These are phyloP conservation scores for Beauveria caledonica DNA, from an alignment of 2,329 filamentous ascomycete species.

Conservation along the genomic window DNA sequence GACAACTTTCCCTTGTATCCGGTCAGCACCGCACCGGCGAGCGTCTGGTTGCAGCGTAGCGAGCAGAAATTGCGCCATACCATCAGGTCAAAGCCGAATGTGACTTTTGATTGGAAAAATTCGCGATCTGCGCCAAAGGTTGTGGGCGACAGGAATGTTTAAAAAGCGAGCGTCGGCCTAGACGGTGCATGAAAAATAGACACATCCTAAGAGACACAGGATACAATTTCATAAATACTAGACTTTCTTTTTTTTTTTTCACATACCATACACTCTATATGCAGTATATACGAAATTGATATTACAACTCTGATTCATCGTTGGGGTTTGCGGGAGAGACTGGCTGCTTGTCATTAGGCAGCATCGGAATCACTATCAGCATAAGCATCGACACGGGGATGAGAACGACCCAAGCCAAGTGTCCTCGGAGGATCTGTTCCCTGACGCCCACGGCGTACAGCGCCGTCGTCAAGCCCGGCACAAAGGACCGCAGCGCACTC, in stretches of 20 bases:
- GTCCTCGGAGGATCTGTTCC: constrained; percentile 52
- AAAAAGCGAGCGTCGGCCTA: neutral
- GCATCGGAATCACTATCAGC: constrained; percentile 17
- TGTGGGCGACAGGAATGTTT: constrained; percentile 2
- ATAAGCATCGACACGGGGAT: constrained; percentile 24
- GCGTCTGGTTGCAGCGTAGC: constrained; percentile 32
- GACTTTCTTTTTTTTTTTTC: neutral
- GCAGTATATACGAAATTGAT: neutral
- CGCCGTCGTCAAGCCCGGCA: constrained; percentile 57
- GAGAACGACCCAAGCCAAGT: constrained; percentile 34
- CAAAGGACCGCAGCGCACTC: constrained; percentile 55
- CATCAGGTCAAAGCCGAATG: constrained; percentile 33
- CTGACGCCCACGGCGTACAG: constrained; percentile 61
- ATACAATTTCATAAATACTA: neutral
- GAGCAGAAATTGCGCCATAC: constrained; percentile 30
- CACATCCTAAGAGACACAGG: neutral
- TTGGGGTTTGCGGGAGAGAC: neutral
- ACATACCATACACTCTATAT: neutral
- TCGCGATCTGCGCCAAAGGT: constrained; percentile 7
- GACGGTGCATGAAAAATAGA: neutral
- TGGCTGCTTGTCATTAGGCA: constrained; percentile 20
- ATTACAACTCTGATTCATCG: neutral
- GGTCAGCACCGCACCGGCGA: constrained; percentile 33
- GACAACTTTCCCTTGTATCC: constrained; percentile 50
- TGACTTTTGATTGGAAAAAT: constrained; percentile 26